Percentiles rank a stretch among this genome's conserved stretches.
These are phyloP conservation scores for Clonostachys sp. DNA, from an alignment of 2,329 filamentous ascomycete species.

Conservation along the genomic window DNA sequence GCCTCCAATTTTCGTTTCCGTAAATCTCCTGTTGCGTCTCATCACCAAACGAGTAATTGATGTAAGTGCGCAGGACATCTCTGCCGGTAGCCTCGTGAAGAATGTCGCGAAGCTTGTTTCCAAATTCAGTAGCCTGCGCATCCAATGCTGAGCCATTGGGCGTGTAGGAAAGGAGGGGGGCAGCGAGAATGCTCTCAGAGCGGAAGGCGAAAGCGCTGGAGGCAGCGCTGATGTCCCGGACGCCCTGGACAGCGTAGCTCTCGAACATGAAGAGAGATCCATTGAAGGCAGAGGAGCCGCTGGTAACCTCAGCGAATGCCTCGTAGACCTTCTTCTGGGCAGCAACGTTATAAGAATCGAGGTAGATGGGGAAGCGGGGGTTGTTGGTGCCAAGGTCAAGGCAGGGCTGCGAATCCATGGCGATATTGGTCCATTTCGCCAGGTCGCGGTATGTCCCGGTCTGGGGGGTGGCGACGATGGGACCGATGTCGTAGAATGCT, in stretches of 20 bases:
- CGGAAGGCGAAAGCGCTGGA: slow-evolving; percentile 41
- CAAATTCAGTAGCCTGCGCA: slow-evolving; percentile 21
- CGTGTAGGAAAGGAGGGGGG: slow-evolving; percentile 28
- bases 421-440: slow-evolving; percentile 35
- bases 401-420: slow-evolving; percentile 27
- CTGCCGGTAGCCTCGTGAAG: slow-evolving; percentile 25
- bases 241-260: slow-evolving; percentile 40
- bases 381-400: slow-evolving; percentile 32
- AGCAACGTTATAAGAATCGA: slow-evolving; percentile 26
- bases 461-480: slow-evolving; percentile 19
- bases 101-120: slow-evolving; percentile 28
- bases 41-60: slow-evolving; percentile 47
- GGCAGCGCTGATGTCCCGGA: slow-evolving; percentile 24
- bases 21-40: slow-evolving; percentile 37
- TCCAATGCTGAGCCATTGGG: slow-evolving; percentile 23
- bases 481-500: slow-evolving; percentile 35
- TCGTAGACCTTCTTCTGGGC: slow-evolving; percentile 21
- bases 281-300: slow-evolving; percentile 14
- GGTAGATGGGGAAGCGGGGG: slow-evolving; percentile 37
- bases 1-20: slow-evolving; percentile 42
- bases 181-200: slow-evolving; percentile 32
- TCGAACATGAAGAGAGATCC: slow-evolving; percentile 46
- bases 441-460: slow-evolving; percentile 38
- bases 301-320: slow-evolving; percentile 19
- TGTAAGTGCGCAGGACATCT: slow-evolving; percentile 29